Evolutionary conservation across 495 filamentous ascomycete genomes (phyloP), one percentile per base, ranked within the genome.

Genomic region (Cladorrhinum samala): DNA sequence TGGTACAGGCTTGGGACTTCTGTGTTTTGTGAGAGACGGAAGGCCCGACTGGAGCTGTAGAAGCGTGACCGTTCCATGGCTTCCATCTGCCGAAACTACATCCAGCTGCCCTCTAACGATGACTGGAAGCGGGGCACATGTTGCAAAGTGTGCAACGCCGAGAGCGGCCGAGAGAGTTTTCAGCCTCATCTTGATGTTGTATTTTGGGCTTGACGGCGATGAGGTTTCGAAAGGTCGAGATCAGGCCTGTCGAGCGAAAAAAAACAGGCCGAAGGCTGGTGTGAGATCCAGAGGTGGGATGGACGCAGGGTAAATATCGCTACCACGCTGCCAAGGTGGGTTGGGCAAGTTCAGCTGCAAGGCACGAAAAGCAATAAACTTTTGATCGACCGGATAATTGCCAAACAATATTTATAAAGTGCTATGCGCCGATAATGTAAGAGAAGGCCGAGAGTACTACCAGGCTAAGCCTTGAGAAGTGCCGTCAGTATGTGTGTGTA

Each of bases 151-250:
- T 38, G 60, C 62, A 9, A 50, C 25, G 41, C 53, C 20, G 25
- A 65, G 45, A 11, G 55, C 55, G 41, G 59, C 27, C 17, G 41
- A 61, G 24, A 65, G 14, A 40, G 19, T 37, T 14, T 17, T 48
- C 21, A 39, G 5, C 50, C 55, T 67, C 64, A 65, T 67, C 4
- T 36, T 57, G 47, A 24, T 33, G 44, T 37, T 16, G n/a, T n/a
- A n/a, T n/a, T n/a, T n/a, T n/a, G n/a, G n/a, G n/a, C n/a, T n/a
- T n/a, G n/a, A n/a, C 27, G 27, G 6, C 27, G 27, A 33, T 33
- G 27, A 33, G 27, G n/a, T n/a, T n/a, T n/a, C n/a, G n/a, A n/a
- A n/a, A n/a, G n/a, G n/a, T n/a, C n/a, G n/a, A n/a, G n/a, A n/a
- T n/a, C n/a, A n/a, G n/a, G n/a, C n/a, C n/a, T n/a, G n/a, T n/a